These are phyloP conservation scores for Penicillium samsonianum DNA, from an alignment of 495 filamentous ascomycete genomes.

Conservation along the genomic window DNA sequence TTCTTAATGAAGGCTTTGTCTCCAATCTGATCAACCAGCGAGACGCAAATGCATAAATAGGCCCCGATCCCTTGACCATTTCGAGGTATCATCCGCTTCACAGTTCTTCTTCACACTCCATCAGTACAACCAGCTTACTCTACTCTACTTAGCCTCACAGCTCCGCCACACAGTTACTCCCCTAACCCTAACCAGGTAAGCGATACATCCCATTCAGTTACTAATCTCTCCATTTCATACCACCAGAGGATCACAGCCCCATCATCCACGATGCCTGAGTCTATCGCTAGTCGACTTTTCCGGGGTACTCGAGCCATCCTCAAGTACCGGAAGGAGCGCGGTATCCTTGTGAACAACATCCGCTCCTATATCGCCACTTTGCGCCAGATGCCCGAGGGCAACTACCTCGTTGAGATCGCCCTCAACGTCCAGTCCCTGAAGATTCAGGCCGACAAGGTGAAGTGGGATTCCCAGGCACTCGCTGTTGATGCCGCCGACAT, in stretches of 20 bases:
- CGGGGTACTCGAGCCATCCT: slow-evolving; percentile 2
- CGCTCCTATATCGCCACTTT: neutral
- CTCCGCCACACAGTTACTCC: neutral
- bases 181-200: slow-evolving; percentile 1
- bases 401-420: slow-evolving; percentile 1
- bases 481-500: neutral
- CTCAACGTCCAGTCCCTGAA: slow-evolving; percentile 3
- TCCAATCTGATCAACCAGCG: neutral
- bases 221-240: neutral
- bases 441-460: slow-evolving; percentile 7
- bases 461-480: slow-evolving; percentile 1
- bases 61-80: neutral
- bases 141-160: neutral
- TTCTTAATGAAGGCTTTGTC: neutral
- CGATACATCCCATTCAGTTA: neutral
- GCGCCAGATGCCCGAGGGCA: neutral
- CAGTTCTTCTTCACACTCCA: neutral
- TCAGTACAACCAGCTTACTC: neutral
- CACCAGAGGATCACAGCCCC: neutral
- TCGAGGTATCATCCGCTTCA: slow-evolving; percentile 2
- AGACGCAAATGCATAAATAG: slow-evolving; percentile 3
- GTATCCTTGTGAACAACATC: neutral
- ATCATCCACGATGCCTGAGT: neutral
- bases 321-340: neutral
- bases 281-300: neutral